These are phyloP conservation scores for Talaromyces adpressus DNA, from an alignment of 495 filamentous ascomycete genomes.

Conservation along the genomic window DNA sequence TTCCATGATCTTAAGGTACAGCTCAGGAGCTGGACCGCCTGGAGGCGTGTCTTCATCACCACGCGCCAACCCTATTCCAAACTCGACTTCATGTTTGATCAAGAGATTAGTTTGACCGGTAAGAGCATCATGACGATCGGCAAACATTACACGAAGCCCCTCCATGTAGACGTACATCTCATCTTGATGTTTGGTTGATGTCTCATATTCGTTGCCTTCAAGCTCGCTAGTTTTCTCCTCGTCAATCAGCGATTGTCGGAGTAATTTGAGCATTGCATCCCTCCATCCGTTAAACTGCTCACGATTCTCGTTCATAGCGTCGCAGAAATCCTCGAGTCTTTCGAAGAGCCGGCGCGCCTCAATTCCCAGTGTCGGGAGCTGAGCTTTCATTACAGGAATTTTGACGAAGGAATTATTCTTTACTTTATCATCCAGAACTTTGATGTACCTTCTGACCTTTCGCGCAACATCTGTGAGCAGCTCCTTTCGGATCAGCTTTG, in stretches of 20 bases:
- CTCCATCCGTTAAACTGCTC: slow-evolving; percentile 66
- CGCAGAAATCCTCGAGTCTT: slow-evolving; percentile 46
- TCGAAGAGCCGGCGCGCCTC: slow-evolving; percentile 52
- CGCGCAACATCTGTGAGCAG: slow-evolving; percentile 52
- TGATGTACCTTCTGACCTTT: slow-evolving; percentile 39
- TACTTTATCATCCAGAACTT: slow-evolving; percentile 34
- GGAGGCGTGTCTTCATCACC: slow-evolving; percentile 33
- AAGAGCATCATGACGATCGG: slow-evolving; percentile 69
- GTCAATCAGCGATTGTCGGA: slow-evolving; percentile 73
- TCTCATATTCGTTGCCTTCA: slow-evolving; percentile 83
- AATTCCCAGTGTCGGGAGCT: slow-evolving; percentile 50
- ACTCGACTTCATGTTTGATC: slow-evolving; percentile 67
- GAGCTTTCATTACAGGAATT: slow-evolving; percentile 52
- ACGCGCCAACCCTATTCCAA: slow-evolving; percentile 47
- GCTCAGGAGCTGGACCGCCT: slow-evolving; percentile 60
- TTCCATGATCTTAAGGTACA: slow-evolving; percentile 55
- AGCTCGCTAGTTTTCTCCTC: slow-evolving; percentile 63
- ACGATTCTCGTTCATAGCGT: slow-evolving; percentile 61
- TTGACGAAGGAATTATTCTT: slow-evolving; percentile 48
- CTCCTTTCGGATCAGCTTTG: slow-evolving; percentile 71
- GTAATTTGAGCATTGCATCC: slow-evolving; percentile 57
- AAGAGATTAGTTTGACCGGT: slow-evolving; percentile 70
- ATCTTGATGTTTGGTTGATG: slow-evolving; percentile 80
- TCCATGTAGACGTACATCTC: slow-evolving; percentile 78
- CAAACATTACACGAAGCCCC: slow-evolving; percentile 63